Base-by-base conservation (phyloP, 2,329 filamentous ascomycete species). In the Talaromyces verruculosus region DNA sequence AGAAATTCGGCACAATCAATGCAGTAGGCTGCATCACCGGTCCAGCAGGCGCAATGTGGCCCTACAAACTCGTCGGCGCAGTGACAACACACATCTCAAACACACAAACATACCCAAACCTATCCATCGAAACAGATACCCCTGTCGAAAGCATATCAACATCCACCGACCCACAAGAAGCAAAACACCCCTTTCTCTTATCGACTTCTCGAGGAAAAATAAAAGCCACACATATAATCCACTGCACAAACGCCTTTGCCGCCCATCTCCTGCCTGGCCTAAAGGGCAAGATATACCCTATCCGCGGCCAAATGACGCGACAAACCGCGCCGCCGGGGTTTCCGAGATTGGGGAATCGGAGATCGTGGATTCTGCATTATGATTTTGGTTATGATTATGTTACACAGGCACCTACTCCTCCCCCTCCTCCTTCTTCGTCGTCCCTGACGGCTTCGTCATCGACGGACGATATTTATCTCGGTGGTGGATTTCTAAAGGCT, bases 241-340 rank as follows among this genome's bases (percentile, higher is more conserved):
- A 83, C 67, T 80, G 78, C 67, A 83, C 80, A 2, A 82, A 83
- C 62, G 80, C 71, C 0, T 76, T 79, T 64, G 73, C 75, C 2
- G 77, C 76, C 0, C 79, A 83, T 67, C 73, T 83, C 4, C 69
- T 83, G 1, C 81, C 81, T 0, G 65, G 65, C 0, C 69, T 83
- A 1, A 71, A 75, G 2, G 80, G 80, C 0, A 70, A 69, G 1
- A 57, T 82, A 8, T 78, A 74, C 53, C 79, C 80, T 0, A 72
- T 78, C 19, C 76, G 79, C 39, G 79, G 78, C 0, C 77, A 77
- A 4, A 83, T 83, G 81, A 79, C 79, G 2, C 77, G 78, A 3
- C 81, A 82, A 67, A 71, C 73, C 30, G 72, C 77, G 0, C 68
- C 68, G 0, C 30, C 64, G 8, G 45, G 61, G 3, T 67, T 75